These are phyloP conservation scores for Grosmannia huntii DNA, from an alignment of 2,329 filamentous ascomycete genomes.

Conservation along the genomic window DNA sequence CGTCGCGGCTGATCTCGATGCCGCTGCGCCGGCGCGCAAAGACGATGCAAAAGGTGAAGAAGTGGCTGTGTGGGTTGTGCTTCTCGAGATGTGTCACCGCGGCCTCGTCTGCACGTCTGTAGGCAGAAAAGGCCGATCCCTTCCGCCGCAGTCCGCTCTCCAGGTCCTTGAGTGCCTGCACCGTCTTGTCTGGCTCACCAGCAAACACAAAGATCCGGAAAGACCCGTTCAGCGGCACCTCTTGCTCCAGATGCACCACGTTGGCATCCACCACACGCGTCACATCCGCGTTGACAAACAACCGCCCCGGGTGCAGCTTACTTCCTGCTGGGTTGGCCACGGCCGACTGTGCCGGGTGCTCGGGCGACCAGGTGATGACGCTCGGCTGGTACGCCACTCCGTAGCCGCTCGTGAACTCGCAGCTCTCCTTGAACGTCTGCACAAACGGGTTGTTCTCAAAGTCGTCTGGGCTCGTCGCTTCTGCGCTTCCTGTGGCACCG, in stretches of 20 bases:
- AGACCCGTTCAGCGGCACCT: slow-evolving; percentile 76
- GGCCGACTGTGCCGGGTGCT: slow-evolving; percentile 59
- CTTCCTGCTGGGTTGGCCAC: slow-evolving; percentile 52
- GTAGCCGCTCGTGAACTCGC: slow-evolving; percentile 87
- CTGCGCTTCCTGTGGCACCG: neutral
- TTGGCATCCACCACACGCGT: slow-evolving; percentile 83
- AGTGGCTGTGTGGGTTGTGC: slow-evolving; percentile 72
- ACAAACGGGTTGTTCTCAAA: slow-evolving; percentile 62
- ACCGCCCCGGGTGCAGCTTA: slow-evolving; percentile 58
- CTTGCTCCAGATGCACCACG: slow-evolving; percentile 79
- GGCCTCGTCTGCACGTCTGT: slow-evolving; percentile 47
- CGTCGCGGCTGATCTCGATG: slow-evolving; percentile 60
- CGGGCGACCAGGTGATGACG: slow-evolving; percentile 66
- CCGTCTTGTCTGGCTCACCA: slow-evolving; percentile 49
- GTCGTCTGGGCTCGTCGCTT: slow-evolving; percentile 22
- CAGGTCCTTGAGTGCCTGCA: slow-evolving; percentile 56
- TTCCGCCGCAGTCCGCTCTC: slow-evolving; percentile 50
- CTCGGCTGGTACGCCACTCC: slow-evolving; percentile 79
- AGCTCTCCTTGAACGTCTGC: slow-evolving; percentile 79
- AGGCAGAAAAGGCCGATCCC: slow-evolving; percentile 59
- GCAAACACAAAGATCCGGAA: slow-evolving; percentile 80
- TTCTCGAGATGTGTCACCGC: slow-evolving; percentile 62
- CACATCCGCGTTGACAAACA: slow-evolving; percentile 67
- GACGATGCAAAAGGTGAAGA: slow-evolving; percentile 69
- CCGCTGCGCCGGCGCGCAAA: slow-evolving; percentile 54